Percentiles rank a stretch among this genome's conserved stretches.
Conservation (phyloP, 768 basidiomycete species). For the Phlebiopsis gigantea region DNA sequence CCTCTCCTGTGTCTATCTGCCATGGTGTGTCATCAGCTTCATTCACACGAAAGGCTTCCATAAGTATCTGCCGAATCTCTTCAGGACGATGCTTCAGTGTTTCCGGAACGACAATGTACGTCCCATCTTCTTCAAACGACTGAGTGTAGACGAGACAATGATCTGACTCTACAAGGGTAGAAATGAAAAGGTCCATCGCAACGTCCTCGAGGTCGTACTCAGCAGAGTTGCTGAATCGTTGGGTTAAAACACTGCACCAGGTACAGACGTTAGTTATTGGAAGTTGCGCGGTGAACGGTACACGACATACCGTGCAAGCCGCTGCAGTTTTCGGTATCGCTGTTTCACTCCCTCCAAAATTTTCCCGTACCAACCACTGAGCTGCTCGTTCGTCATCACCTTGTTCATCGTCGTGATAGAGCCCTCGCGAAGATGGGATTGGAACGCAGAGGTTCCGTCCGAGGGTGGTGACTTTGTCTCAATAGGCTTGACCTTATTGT, state of each 20-base stretch:
- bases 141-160: slow-evolving; percentile 94
- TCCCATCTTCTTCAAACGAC: slow-evolving; percentile 80
- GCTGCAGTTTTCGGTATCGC: slow-evolving; percentile 89
- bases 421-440: slow-evolving; percentile 29
- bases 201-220: slow-evolving; percentile 80
- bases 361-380: slow-evolving; percentile 86
- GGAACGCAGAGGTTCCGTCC: slow-evolving; percentile 27
- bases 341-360: slow-evolving; percentile 89
- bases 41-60: slow-evolving; percentile 79
- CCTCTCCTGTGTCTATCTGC: slow-evolving; percentile 33
- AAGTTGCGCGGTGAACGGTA: neutral
- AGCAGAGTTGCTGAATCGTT: slow-evolving; percentile 89
- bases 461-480: neutral
- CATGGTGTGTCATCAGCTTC: slow-evolving; percentile 49
- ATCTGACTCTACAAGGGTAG: slow-evolving; percentile 72
- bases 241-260: slow-evolving; percentile 55
- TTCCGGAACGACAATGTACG: slow-evolving; percentile 82
- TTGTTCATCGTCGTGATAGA: slow-evolving; percentile 22
- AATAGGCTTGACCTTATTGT: slow-evolving; percentile 4
- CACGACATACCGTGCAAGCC: slow-evolving; percentile 72
- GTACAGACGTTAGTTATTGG: slow-evolving; percentile 6
- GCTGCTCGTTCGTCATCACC: slow-evolving; percentile 78
- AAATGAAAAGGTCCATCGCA: slow-evolving; percentile 74
- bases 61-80: slow-evolving; percentile 71
- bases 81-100: slow-evolving; percentile 73